Conservation (phyloP, 1,284 basidiomycete genomes). For the Rhodofomes roseus region DNA sequence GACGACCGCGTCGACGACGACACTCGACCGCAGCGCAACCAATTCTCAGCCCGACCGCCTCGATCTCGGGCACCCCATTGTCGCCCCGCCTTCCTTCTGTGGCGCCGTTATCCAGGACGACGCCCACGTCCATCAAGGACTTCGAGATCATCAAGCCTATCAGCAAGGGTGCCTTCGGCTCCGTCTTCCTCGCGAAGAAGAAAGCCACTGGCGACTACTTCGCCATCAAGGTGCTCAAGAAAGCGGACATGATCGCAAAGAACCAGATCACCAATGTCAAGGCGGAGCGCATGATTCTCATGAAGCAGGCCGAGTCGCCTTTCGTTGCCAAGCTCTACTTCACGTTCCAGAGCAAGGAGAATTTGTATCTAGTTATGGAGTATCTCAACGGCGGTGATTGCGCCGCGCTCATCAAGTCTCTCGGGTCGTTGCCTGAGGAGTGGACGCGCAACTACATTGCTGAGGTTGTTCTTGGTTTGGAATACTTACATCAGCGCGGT, state of each 20-base stretch:
- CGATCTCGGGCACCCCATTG: slow-evolving; percentile 52
- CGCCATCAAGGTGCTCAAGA: slow-evolving; percentile 99
- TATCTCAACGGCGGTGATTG: slow-evolving; percentile 97
- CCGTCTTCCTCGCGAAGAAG: slow-evolving; percentile 98
- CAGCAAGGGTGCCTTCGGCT: slow-evolving; percentile 98
- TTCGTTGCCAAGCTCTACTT: slow-evolving; percentile 99
- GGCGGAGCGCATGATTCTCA: slow-evolving; percentile 98
- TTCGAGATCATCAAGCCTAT: slow-evolving; percentile 99
- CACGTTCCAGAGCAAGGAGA: slow-evolving; percentile 99
- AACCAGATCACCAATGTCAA: slow-evolving; percentile 99
- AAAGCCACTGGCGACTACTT: slow-evolving; percentile 98
- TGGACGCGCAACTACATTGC: slow-evolving; percentile 97
- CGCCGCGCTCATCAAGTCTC: slow-evolving; percentile 91
- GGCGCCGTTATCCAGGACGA: slow-evolving; percentile 74
- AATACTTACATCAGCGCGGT: slow-evolving; percentile 91
- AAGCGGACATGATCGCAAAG: slow-evolving; percentile 99
- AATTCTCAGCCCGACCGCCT: slow-evolving; percentile 53
- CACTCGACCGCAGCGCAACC: slow-evolving; percentile 67
- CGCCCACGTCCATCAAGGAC: slow-evolving; percentile 94
- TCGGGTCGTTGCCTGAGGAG: slow-evolving; percentile 92
- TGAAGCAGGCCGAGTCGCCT: slow-evolving; percentile 99
- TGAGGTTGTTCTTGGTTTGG: slow-evolving; percentile 92
- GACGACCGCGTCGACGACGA: slow-evolving; percentile 54
- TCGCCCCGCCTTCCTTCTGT: slow-evolving; percentile 88
- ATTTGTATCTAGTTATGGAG: slow-evolving; percentile 98